A percentile compares a stretch with the other conserved stretches of the same genome.
Evolutionary conservation across 192 early-diverging fungal species (phyloP).

Genomic region (Coemansia sp.): DNA sequence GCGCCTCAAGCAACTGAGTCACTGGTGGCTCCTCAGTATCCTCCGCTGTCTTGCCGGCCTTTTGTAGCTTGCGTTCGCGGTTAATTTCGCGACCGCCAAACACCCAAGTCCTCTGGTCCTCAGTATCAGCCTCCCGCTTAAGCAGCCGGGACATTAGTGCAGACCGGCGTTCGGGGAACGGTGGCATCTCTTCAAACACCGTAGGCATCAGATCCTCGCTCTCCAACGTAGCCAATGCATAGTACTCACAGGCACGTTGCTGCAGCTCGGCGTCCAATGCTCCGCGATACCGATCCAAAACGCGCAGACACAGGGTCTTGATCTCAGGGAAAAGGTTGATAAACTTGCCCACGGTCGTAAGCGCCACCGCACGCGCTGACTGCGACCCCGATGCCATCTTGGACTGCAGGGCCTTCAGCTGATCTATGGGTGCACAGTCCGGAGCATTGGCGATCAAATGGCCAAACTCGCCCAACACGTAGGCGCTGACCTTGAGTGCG

Average conservation of each 20-base stretch:
- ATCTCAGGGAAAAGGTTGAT: constrained; percentile 98
- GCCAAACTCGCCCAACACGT: constrained; percentile 98
- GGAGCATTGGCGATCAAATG: constrained; percentile 90
- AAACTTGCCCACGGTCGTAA: constrained; percentile 96
- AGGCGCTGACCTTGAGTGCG: constrained; percentile 93
- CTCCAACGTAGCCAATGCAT: constrained; percentile 80
- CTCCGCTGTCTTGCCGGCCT: not conserved
- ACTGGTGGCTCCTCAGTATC: not conserved
- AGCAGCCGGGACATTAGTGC: constrained; percentile 82
- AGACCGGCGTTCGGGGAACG: constrained; percentile 93
- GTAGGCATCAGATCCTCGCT: constrained; percentile 88
- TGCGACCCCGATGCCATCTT: constrained; percentile 84
- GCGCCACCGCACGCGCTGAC: constrained; percentile 79
- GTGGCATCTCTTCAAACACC: constrained; percentile 99
- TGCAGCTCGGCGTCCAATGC: constrained; percentile 96
- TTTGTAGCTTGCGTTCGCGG: constrained; percentile 53
- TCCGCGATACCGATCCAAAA: constrained; percentile 86
- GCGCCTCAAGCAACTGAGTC: not conserved
- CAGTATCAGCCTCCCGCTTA: constrained; percentile 86
- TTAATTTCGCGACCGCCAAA: constrained; percentile 89
- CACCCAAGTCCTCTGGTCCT: constrained; percentile 95
- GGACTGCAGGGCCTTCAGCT: constrained; percentile 93
- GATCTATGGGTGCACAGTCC: constrained; percentile 88
- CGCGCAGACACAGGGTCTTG: constrained; percentile 80
- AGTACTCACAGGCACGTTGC: constrained; percentile 97